Conservation (phyloP, 2,329 filamentous ascomycete species). For the Escovopsis weberi region DNA sequence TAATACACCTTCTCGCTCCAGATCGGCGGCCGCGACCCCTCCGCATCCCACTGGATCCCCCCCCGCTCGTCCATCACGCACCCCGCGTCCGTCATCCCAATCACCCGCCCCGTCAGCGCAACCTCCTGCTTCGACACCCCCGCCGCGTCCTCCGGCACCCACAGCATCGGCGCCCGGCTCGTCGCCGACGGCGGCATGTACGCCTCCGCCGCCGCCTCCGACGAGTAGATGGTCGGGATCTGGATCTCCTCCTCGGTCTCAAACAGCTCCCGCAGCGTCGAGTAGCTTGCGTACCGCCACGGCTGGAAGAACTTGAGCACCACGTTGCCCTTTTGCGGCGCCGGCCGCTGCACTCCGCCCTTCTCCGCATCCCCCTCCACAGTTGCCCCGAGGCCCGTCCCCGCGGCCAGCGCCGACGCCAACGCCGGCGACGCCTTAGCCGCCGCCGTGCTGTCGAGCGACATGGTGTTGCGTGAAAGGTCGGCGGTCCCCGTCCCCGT, state of each 20-base stretch:
- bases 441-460: conserved; percentile 3
- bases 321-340: conserved; percentile 32
- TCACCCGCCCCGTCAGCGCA: conserved; percentile 47
- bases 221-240: conserved; percentile 34
- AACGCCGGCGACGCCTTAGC: conserved; percentile 9
- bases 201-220: conserved; percentile 48
- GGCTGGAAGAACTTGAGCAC: conserved; percentile 55
- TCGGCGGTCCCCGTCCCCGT: conserved; percentile 9
- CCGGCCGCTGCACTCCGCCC: background rate
- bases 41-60: conserved; percentile 26
- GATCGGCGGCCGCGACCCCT: conserved; percentile 27
- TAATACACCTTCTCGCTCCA: conserved; percentile 31
- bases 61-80: conserved; percentile 54
- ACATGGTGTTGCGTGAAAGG: conserved; percentile 3
- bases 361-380: no score
- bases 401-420: conserved; percentile 2
- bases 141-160: conserved; percentile 59
- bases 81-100: conserved; percentile 59
- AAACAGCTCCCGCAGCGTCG: conserved; percentile 41
- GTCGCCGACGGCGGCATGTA: conserved; percentile 60
- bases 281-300: conserved; percentile 61
- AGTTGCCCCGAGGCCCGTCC: no score
- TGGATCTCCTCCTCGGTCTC: background rate
- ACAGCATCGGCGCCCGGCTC: conserved; percentile 47
- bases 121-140: conserved; percentile 61